Conservation (phyloP, 306 rosid genomes). For the Cucurbita ficifolia region DNA sequence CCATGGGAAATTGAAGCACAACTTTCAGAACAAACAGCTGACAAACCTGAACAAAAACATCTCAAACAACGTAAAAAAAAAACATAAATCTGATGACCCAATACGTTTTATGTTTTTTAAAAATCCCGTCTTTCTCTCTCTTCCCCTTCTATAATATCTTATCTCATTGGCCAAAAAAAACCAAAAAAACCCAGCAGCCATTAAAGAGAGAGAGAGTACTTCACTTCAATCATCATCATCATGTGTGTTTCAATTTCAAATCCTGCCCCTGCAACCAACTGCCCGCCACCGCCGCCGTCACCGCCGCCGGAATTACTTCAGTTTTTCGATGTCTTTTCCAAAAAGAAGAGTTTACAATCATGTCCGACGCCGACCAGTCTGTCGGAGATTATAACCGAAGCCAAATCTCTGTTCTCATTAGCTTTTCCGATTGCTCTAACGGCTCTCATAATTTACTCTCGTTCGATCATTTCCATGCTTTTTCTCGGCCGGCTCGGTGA, state of each 20-base stretch:
- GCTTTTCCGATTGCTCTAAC: slow-evolving; percentile 60
- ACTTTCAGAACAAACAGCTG: not conserved
- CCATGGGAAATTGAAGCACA: not conserved
- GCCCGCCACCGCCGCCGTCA: not conserved
- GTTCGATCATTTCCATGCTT: slow-evolving; percentile 69
- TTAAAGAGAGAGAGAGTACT: not conserved
- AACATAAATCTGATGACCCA: not conserved
- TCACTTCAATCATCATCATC: not conserved
- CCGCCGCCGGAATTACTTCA: not conserved
- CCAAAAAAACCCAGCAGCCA: not conserved
- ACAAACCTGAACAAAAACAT: not conserved
- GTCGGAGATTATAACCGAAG: slow-evolving; percentile 19
- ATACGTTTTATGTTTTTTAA: not conserved
- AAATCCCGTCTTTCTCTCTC: not conserved
- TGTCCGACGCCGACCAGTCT: not conserved
- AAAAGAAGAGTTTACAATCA: not conserved
- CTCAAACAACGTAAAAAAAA: too few species aligned
- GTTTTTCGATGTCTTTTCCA: not conserved
- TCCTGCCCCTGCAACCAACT: not conserved
- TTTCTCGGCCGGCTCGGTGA: slow-evolving; percentile 74
- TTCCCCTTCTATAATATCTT: slow-evolving; percentile 7
- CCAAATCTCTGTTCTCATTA: slow-evolving; percentile 32
- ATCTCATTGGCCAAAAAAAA: not conserved
- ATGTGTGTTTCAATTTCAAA: slow-evolving; percentile 9
- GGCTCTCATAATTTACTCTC: slow-evolving; percentile 63